Evolutionary conservation across 2,329 filamentous ascomycete genomes (phyloP), one percentile per base, ranked within the genome.

Genomic region (Diaporthe sp.): DNA sequence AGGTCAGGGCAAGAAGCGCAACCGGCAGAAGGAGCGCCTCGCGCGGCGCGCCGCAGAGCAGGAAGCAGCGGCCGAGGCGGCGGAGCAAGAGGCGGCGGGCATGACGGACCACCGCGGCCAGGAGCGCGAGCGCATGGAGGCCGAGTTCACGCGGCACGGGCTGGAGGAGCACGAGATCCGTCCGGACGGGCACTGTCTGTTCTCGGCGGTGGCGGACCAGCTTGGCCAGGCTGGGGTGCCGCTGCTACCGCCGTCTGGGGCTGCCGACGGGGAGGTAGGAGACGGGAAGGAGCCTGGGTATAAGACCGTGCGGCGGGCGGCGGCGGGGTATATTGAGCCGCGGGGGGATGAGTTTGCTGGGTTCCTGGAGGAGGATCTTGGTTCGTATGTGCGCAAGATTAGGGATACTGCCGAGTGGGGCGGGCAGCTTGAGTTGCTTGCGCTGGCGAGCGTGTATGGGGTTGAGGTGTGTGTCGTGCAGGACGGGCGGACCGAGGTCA

Each of bases 141-240:
- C 87, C 39, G 90, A 91, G 55, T 93, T 98, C 82, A 85, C 87
- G 72, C 86, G 88, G 59, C 86, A 93, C 74, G 88, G 88, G 0
- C 88, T 98, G 22, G 87, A 86, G 28, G 94, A 98, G 86, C 90
- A 94, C 79, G 92, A 95, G 75, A 95, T 99, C 74, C 90, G 90
- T 53, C 95, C 97, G 0, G 96, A 99, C 84, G 97, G 97, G 0
- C 97, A 99, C 85, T 99, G 97, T 82, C 87, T 99, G 22, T 99
- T 98, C 85, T 94, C 95, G 22, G 95, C 97, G 0, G 90, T 98
- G 69, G 96, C 96, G 37, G 95, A 97, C 82, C 95, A 98, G 84
- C 88, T 98, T 72, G 85, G 85, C 72, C 86, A 89, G 72, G 84
- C 88, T 59, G 85, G 82, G 2, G 86, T 92, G 19, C 80, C 88